Evolutionary conservation across 192 early-diverging fungal genomes (phyloP).

Genomic region (Radiomyces spectabilis): DNA sequence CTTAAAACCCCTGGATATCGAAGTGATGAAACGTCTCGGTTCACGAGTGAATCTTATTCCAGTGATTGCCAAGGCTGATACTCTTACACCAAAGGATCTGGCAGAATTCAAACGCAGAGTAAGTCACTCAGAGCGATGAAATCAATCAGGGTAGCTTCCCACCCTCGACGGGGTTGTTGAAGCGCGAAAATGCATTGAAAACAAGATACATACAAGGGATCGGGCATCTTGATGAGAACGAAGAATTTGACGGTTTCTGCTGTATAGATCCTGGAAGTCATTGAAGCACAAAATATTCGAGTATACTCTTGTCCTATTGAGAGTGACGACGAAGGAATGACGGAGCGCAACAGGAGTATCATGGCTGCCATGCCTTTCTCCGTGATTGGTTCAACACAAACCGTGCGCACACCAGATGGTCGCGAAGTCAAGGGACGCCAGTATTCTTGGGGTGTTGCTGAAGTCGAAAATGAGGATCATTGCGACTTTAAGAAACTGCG

Average conservation of each 20-base stretch:
- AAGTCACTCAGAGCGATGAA: neutral
- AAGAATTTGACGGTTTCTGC: no score
- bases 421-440: constrained; percentile 83
- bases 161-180: constrained; percentile 65
- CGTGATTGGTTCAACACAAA: constrained; percentile 83
- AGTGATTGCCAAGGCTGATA: constrained; percentile 88
- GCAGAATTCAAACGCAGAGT: constrained; percentile 78
- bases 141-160: constrained; percentile 56
- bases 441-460: constrained; percentile 91
- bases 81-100: constrained; percentile 76
- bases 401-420: constrained; percentile 78
- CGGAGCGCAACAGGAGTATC: constrained; percentile 73
- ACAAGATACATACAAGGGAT: no score
- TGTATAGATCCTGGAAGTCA: constrained; percentile 69
- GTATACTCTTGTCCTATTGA: constrained; percentile 75
- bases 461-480: constrained; percentile 94
- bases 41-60: constrained; percentile 90
- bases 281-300: constrained; percentile 76
- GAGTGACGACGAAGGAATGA: constrained; percentile 72
- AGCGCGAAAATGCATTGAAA: no score
- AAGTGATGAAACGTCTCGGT: constrained; percentile 90
- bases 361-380: constrained; percentile 91
- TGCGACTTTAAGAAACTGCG: constrained; percentile 94
- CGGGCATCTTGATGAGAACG: no score
- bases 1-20: constrained; percentile 79